These are phyloP conservation scores for Ceratobasidium theobromae DNA, from an alignment of 1,284 basidiomycete species.

Conservation along the genomic window DNA sequence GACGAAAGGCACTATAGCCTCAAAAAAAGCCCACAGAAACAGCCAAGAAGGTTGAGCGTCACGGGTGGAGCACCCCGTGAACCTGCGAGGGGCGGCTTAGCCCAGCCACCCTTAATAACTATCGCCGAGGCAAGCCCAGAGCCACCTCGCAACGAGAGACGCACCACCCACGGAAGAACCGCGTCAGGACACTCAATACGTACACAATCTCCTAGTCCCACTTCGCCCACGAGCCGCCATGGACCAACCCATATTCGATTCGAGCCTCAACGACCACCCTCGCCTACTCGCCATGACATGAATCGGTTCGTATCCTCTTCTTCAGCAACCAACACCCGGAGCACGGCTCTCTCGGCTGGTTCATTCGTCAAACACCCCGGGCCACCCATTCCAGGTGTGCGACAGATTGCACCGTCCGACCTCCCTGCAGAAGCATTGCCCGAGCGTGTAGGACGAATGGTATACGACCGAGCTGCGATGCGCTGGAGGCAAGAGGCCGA, in stretches of 20 bases:
- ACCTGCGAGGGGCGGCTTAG: conserved; percentile 12
- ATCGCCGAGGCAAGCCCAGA: conserved; percentile 7
- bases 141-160: conserved; percentile 5
- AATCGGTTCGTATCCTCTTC: conserved; percentile 76
- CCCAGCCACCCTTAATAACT: conserved; percentile 10
- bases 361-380: conserved; percentile 85
- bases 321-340: conserved; percentile 37
- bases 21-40: conserved; percentile 41
- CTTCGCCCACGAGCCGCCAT: conserved; percentile 30
- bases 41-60: conserved; percentile 42
- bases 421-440: conserved; percentile 61
- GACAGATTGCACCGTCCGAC: conserved; percentile 73
- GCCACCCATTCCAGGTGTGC: conserved; percentile 46
- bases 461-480: conserved; percentile 77
- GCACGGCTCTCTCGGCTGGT: conserved; percentile 45
- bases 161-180: not conserved
- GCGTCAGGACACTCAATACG: not conserved
- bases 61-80: conserved; percentile 45
- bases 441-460: conserved; percentile 81
- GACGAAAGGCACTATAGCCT: conserved; percentile 24
- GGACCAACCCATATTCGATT: conserved; percentile 47
- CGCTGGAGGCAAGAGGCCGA: conserved; percentile 74
- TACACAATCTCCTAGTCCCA: not conserved
- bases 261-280: conserved; percentile 46
- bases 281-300: conserved; percentile 64